Conservation (phyloP, 2,329 filamentous ascomycete species). For the Tolypocladium tropicale region DNA sequence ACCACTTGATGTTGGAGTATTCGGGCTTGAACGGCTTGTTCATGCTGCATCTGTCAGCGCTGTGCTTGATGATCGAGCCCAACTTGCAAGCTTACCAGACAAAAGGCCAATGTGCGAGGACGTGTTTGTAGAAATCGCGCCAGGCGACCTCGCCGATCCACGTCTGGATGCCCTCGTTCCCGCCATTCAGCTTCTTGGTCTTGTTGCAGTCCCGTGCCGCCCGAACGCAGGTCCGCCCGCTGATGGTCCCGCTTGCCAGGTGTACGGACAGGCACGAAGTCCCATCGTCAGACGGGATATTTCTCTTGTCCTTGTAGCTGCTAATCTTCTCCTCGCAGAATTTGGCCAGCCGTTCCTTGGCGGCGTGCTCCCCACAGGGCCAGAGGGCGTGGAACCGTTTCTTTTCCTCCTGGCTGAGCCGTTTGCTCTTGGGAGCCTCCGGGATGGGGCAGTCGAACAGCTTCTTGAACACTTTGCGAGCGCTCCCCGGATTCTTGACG, state of each 20-base stretch:
- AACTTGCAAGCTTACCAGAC: conserved; percentile 44
- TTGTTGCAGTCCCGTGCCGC: conserved; percentile 53
- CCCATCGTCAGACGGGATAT: conserved; percentile 49
- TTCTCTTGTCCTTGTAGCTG: conserved; percentile 54
- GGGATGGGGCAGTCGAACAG: conserved; percentile 56
- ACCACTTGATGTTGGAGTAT: conserved; percentile 75
- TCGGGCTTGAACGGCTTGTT: conserved; percentile 65
- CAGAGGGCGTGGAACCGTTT: conserved; percentile 49
- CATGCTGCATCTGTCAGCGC: conserved; percentile 26
- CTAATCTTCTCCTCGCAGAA: conserved; percentile 57
- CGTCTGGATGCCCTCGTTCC: conserved; percentile 52
- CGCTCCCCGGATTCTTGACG: conserved; percentile 18
- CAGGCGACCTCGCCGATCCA: conserved; percentile 83
- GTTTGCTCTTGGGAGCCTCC: conserved; percentile 51
- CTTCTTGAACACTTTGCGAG: conserved; percentile 33
- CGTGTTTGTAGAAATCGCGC: conserved; percentile 83
- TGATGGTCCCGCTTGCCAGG: conserved; percentile 57
- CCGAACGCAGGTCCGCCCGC: conserved; percentile 55
- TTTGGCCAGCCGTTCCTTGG: conserved; percentile 47
- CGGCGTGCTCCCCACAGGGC: conserved; percentile 69
- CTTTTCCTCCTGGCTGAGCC: conserved; percentile 46
- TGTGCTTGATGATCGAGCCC: too few species aligned
- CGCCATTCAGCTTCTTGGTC: conserved; percentile 54
- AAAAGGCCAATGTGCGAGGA: conserved; percentile 78
- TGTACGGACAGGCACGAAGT: conserved; percentile 67